Evolutionary conservation across 257 asterid species (phyloP).

Genomic region (Lithospermum erythrorhizon): DNA sequence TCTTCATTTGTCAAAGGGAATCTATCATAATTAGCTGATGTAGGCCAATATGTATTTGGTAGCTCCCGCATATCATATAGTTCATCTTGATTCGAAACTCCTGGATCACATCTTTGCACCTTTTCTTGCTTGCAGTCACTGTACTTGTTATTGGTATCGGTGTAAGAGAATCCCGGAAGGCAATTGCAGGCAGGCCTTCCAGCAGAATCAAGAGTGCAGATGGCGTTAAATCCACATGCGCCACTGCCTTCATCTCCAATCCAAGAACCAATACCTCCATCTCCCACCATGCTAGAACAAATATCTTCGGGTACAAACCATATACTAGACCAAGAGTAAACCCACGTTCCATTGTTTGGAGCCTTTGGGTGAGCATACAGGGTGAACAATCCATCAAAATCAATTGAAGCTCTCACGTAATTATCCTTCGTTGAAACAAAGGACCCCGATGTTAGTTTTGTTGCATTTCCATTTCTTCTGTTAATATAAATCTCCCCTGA

Average conservation of each 20-base stretch:
- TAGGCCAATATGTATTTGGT: constrained; percentile 2
- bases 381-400: constrained; percentile 7
- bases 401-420: constrained; percentile 5
- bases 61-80: constrained; percentile 1
- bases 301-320: background rate
- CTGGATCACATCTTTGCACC: background rate
- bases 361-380: constrained; percentile 7
- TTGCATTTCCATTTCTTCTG: background rate
- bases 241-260: constrained; percentile 4
- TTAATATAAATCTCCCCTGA: constrained; percentile 3
- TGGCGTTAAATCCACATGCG: constrained; percentile 8
- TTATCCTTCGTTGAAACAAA: constrained; percentile 4
- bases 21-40: constrained; percentile 5
- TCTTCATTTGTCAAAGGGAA: background rate
- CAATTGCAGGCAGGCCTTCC: constrained; percentile 9
- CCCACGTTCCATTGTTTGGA: constrained; percentile 3
- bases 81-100: background rate
- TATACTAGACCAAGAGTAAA: background rate
- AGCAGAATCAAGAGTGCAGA: constrained; percentile 2
- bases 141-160: constrained; percentile 1
- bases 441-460: background rate
- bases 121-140: constrained; percentile 10
- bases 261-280: background rate
- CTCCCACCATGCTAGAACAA: background rate
- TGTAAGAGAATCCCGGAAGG: constrained; percentile 6